Percentiles rank a stretch among this genome's conserved stretches.
phyloP scores from a whole-genome alignment of 2,329 filamentous ascomycete species.

The Botryotinia convoluta region DNA sequence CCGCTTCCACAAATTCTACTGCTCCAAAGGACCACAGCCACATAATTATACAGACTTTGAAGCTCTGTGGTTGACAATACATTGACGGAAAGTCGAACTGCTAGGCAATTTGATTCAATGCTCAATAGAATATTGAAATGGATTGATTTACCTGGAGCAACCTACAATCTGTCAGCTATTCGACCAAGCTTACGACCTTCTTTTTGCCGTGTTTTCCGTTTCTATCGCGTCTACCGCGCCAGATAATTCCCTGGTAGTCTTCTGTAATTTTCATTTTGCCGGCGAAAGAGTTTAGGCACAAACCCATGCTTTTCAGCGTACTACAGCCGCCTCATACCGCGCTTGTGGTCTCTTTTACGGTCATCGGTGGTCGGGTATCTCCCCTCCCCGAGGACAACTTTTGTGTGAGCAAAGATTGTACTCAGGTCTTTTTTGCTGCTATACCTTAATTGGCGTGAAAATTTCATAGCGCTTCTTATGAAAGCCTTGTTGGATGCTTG shows the following conservation, averaged over 20 bases:
- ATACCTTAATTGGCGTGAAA: not conserved
- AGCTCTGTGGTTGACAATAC: not conserved
- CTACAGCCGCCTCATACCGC: not conserved
- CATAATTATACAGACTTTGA: not conserved
- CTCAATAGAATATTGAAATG: no score
- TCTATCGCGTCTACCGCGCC: not conserved
- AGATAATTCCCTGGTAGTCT: not conserved
- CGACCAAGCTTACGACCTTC: not conserved
- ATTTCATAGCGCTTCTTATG: not conserved
- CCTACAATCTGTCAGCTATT: not conserved
- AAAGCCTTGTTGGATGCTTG: slow-evolving; percentile 1
- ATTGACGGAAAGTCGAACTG: not conserved
- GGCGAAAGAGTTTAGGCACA: not conserved
- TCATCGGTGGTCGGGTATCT: not conserved
- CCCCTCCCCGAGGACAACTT: not conserved
- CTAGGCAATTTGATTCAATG: not conserved
- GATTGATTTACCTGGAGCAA: not conserved
- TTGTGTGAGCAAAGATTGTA: not conserved
- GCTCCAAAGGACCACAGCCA: not conserved
- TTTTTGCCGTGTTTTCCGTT: not conserved
- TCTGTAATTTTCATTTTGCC: not conserved
- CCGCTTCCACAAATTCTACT: not conserved
- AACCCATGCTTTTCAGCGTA: not conserved
- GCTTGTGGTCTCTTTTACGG: not conserved
- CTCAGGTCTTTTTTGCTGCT: not conserved